Conservation (phyloP, 1,139 yeast species). For the Taphrina confusa region DNA sequence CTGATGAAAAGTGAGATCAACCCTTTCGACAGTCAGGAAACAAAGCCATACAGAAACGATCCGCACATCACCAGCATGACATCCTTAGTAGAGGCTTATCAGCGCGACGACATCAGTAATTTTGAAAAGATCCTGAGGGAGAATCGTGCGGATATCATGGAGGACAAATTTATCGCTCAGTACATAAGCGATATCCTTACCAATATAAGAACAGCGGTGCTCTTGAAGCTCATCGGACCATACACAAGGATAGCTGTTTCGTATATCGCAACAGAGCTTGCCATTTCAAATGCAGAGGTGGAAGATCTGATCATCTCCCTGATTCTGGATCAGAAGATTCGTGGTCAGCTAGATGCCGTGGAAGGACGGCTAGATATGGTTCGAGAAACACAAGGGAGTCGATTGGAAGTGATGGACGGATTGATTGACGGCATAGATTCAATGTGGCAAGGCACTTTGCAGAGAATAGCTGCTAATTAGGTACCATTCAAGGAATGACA, state of each 20-base stretch:
- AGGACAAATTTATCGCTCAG: constrained; percentile 41
- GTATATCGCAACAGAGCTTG: constrained; percentile 45
- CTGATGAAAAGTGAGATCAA: constrained; percentile 65
- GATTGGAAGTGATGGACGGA: constrained; percentile 6
- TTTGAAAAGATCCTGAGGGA: constrained; percentile 45
- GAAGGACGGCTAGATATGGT: constrained; percentile 27
- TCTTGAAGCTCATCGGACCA: constrained; percentile 49
- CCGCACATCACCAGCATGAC: constrained; percentile 49
- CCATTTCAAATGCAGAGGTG: constrained; percentile 46
- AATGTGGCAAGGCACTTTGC: constrained; percentile 17
- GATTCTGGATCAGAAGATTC: constrained; percentile 50
- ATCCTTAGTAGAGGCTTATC: constrained; percentile 48
- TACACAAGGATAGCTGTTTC: constrained; percentile 47
- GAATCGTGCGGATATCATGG: constrained; percentile 43
- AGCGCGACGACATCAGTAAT: constrained; percentile 47
- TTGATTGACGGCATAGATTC: constrained; percentile 1
- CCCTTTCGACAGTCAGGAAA: constrained; percentile 61
- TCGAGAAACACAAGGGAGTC: constrained; percentile 7
- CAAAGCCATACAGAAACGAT: constrained; percentile 51
- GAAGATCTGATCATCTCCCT: constrained; percentile 51
- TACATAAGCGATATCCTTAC: constrained; percentile 44
- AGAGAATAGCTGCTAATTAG: constrained; percentile 9
- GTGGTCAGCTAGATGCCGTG: constrained; percentile 41
- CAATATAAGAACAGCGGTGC: constrained; percentile 46
- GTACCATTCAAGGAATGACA: background rate